Conservation (phyloP, 2,329 filamentous ascomycete genomes). For the Pseudogymnoascus sp. region DNA sequence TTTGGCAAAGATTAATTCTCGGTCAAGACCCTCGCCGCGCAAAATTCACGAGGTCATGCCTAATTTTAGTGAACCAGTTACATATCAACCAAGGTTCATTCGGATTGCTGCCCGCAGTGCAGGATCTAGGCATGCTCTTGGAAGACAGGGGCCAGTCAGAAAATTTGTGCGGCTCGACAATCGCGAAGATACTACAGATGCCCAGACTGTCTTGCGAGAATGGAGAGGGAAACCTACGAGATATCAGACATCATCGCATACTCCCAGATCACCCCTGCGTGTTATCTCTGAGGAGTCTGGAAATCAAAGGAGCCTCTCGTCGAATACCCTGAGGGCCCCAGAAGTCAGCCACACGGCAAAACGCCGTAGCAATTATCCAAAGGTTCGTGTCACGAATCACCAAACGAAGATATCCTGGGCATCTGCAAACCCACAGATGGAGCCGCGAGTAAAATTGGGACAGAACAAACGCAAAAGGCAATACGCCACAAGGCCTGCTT, state of each 20-base stretch:
- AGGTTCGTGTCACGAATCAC: neutral
- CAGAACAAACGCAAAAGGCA: neutral
- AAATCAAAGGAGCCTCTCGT: neutral
- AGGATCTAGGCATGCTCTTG: conserved; percentile 38
- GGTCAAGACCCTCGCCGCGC: neutral
- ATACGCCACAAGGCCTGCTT: neutral
- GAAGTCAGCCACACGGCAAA: neutral
- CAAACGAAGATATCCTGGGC: conserved; percentile 1
- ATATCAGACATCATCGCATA: conserved; percentile 16
- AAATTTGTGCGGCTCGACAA: conserved; percentile 55
- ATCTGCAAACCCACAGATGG: neutral
- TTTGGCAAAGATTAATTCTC: neutral
- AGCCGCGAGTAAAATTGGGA: neutral
- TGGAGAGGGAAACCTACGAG: conserved; percentile 48
- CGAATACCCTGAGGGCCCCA: neutral
- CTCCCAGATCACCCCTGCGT: neutral
- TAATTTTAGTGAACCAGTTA: neutral
- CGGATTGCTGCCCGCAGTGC: conserved; percentile 53
- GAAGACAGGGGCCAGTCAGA: conserved; percentile 44
- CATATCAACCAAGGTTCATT: conserved; percentile 44
- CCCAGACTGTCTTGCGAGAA: conserved; percentile 40
- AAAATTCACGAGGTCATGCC: conserved; percentile 8
- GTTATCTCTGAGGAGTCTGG: conserved; percentile 14
- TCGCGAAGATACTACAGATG: conserved; percentile 53
- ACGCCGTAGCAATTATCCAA: neutral